A percentile compares a stretch with the other conserved stretches of the same genome.
These are phyloP conservation scores for Xylaria sp. DNA, from an alignment of 2,329 filamentous ascomycete genomes.

Conservation along the genomic window DNA sequence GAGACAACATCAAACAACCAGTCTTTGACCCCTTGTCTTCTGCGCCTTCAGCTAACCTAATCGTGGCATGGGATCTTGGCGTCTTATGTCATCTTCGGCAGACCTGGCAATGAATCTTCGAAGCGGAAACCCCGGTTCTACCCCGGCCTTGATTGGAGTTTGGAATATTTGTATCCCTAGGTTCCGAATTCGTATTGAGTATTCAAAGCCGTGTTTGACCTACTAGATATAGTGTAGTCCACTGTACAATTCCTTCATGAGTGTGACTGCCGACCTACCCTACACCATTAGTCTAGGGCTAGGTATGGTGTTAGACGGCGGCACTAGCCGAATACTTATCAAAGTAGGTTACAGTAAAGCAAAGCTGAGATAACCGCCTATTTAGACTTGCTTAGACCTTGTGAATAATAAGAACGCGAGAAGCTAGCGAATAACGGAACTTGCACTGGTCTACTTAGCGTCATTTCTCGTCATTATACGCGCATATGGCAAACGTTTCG, in stretches of 20 bases:
- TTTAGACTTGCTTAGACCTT: too few relatives aligned
- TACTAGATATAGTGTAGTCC: not conserved
- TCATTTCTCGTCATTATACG: constrained; percentile 9
- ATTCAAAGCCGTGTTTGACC: not conserved
- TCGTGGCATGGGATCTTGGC: constrained; percentile 2
- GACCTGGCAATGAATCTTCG: not conserved
- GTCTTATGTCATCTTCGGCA: constrained; percentile 24
- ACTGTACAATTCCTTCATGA: not conserved
- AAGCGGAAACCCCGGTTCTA: not conserved
- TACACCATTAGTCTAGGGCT: too few relatives aligned
- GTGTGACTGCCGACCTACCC: not conserved
- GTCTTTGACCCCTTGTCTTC: not conserved
- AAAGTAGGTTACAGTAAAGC: not conserved
- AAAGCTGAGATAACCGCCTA: too few relatives aligned
- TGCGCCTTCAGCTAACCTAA: constrained; percentile 2
- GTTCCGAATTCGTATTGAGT: too few relatives aligned
- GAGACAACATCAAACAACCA: constrained; percentile 5
- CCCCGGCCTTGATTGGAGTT: not conserved
- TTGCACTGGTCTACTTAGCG: constrained; percentile 9
- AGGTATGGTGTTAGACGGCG: not conserved
- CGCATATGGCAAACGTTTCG: constrained; percentile 5
- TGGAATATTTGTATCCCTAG: not conserved
- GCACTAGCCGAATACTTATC: not conserved
- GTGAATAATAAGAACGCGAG: not conserved
- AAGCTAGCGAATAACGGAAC: not conserved